Base-by-base conservation (phyloP, 1,284 basidiomycete species). In the Sanghuangporus sanghuang region DNA sequence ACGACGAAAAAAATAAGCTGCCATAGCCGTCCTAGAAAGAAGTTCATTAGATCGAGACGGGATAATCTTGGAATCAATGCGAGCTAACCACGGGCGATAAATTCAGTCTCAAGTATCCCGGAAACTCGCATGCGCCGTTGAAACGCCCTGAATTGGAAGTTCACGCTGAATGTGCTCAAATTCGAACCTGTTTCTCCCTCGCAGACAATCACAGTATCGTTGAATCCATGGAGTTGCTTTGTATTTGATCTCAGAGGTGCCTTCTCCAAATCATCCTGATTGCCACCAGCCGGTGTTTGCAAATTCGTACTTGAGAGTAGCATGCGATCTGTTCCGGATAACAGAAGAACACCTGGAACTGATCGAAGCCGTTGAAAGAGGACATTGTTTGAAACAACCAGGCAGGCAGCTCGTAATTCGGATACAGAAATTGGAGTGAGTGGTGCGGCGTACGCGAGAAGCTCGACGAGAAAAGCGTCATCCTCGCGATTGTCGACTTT, bases 101-200 rank as follows among this genome's bases (percentile, higher is more conserved):
- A 90, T 65, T 90, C 86, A 7, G 87, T 69, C 0, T 67, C 69
- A 38, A 89, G 79, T 12, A 75, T 66, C 57, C 80, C 79, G 23
- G 81, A 79, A 12, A 89, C 80, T 16, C 82, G 76, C 87, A 91
- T 87, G 6, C 89, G 78, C 69, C 83, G 85, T 70, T 88, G 86
- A 72, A 89, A 90, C 56, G 82, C 76, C 6, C 78, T 75, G n/a
- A 90, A 76, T 21, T 76, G 76, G 62, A 89, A 77, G 21, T 77
- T 71, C 2, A 78, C 83, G 0, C 77, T 77, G 67, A 91, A 90
- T 2, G 80, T 76, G 0, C 81, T 81, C 39, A 81, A 79, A 53
- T 74, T 70, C 0, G 77, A 78, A 0, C n/a, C 54, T 16, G 3
- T 23, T 21, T 16, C 18, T 81, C 67, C 61, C 85, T 81, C 40